phyloP scores from a whole-genome alignment of 768 basidiomycete species.

The Dendrothele bispora region DNA sequence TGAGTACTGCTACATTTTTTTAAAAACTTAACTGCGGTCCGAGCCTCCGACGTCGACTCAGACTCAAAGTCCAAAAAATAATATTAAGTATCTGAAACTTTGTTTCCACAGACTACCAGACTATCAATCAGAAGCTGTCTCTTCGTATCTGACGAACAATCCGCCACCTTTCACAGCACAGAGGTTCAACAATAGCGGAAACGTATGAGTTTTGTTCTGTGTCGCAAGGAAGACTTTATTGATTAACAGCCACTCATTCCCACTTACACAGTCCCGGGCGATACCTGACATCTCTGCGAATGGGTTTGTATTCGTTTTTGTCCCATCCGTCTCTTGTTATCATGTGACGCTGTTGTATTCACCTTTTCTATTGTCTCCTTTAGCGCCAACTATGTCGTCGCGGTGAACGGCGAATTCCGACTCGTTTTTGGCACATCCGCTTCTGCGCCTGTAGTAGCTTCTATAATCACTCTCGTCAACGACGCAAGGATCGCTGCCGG shows the following conservation, averaged over 20 bases:
- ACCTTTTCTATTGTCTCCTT: slow-evolving; percentile 15
- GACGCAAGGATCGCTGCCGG: slow-evolving; percentile 45
- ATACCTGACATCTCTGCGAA: slow-evolving; percentile 54
- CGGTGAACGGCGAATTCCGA: slow-evolving; percentile 31
- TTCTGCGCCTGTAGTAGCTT: slow-evolving; percentile 47
- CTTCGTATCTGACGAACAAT: slow-evolving; percentile 34
- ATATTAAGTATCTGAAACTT: slow-evolving; percentile 1
- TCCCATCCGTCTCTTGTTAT: neutral
- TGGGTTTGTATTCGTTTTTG: too few species aligned
- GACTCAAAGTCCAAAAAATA: neutral
- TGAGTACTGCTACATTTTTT: too few species aligned
- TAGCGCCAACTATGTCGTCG: neutral
- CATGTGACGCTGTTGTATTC: neutral
- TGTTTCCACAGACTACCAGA: slow-evolving; percentile 38
- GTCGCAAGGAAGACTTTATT: neutral
- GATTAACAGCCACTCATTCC: neutral
- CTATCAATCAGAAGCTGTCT: slow-evolving; percentile 45
- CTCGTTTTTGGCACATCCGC: slow-evolving; percentile 52
- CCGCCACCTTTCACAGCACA: slow-evolving; percentile 40
- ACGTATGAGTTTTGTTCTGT: slow-evolving; percentile 14
- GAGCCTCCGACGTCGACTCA: neutral
- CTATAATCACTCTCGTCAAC: slow-evolving; percentile 51
- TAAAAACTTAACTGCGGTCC: too few species aligned
- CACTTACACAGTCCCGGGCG: slow-evolving; percentile 39
- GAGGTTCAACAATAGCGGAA: slow-evolving; percentile 48